A percentile compares a stretch with the other conserved stretches of the same genome.
These are phyloP conservation scores for Ogataea henricii DNA, from an alignment of 805 yeast genomes.

Conservation along the genomic window DNA sequence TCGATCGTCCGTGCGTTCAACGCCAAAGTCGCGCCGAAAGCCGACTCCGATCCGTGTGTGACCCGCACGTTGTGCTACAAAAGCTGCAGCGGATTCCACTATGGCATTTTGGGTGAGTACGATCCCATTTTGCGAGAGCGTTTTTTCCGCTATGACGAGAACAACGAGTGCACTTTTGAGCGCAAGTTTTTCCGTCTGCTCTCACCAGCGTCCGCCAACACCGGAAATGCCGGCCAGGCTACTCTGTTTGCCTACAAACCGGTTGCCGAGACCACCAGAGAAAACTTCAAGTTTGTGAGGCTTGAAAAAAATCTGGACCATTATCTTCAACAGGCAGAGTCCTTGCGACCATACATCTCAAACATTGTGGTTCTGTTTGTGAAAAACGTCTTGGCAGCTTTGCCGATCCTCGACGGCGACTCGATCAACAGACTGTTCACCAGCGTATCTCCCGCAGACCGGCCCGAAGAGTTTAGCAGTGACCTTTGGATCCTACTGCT, in stretches of 20 bases:
- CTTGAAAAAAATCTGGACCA: slow-evolving; percentile 6
- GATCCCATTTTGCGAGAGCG: slow-evolving; percentile 11
- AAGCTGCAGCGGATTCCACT: slow-evolving; percentile 8
- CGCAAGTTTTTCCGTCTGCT: slow-evolving; percentile 10
- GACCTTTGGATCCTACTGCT: slow-evolving; percentile 9
- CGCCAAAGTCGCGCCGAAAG: neutral
- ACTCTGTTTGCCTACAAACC: slow-evolving; percentile 11
- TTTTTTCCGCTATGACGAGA: slow-evolving; percentile 9
- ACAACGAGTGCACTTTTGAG: slow-evolving; percentile 11
- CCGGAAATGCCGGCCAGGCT: neutral
- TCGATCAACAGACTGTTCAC: slow-evolving; percentile 9
- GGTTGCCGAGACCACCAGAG: slow-evolving; percentile 3
- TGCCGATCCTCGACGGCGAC: slow-evolving; percentile 11
- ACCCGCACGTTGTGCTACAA: slow-evolving; percentile 1
- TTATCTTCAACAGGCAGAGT: slow-evolving; percentile 5
- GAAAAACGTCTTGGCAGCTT: slow-evolving; percentile 6
- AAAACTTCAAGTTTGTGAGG: slow-evolving; percentile 8
- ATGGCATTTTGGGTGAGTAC: slow-evolving; percentile 12
- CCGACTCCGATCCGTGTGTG: neutral
- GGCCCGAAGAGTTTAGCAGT: slow-evolving; percentile 3
- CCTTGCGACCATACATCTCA: slow-evolving; percentile 5
- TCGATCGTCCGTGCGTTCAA: neutral
- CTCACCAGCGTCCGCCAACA: neutral
- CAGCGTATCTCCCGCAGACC: neutral
- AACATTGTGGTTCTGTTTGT: slow-evolving; percentile 11